These are phyloP conservation scores for Xylaria multiplex DNA, from an alignment of 2,329 filamentous ascomycete species.

Conservation along the genomic window DNA sequence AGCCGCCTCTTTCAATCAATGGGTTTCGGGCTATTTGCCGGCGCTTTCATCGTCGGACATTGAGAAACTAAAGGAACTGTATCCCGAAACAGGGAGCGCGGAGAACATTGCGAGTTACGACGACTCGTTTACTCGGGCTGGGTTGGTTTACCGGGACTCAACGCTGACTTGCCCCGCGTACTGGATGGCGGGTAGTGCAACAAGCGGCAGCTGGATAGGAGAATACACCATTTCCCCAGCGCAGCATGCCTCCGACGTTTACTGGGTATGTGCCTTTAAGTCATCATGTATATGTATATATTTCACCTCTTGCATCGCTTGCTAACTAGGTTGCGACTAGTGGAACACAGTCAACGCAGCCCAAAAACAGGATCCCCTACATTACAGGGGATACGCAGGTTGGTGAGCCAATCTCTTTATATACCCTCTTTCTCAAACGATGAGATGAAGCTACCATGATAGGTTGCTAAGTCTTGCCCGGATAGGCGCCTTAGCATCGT, in stretches of 20 bases:
- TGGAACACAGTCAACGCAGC: constrained; percentile 66
- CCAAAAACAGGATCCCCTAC: constrained; percentile 62
- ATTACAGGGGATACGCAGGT: constrained; percentile 63
- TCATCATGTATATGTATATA: neutral
- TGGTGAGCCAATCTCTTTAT: constrained; percentile 9
- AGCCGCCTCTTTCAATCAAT: constrained; percentile 59
- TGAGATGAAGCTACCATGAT: neutral
- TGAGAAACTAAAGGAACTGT: constrained; percentile 54
- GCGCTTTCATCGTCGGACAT: constrained; percentile 54
- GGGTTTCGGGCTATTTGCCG: constrained; percentile 66
- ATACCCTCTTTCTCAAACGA: neutral
- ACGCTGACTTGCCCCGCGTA: constrained; percentile 69
- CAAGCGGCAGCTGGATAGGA: constrained; percentile 60
- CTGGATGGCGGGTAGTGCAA: constrained; percentile 62
- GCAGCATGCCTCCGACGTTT: constrained; percentile 67
- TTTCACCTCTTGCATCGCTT: neutral
- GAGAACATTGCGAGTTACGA: constrained; percentile 61
- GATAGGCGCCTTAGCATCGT: constrained; percentile 67
- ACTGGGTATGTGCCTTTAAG: constrained; percentile 56
- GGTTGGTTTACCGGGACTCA: constrained; percentile 66
- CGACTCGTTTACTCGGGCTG: constrained; percentile 62
- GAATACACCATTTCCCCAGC: constrained; percentile 70
- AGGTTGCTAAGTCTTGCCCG: constrained; percentile 22
- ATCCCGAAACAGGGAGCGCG: constrained; percentile 58
- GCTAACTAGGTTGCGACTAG: constrained; percentile 46